Evolutionary conservation across 2,329 filamentous ascomycete species (phyloP).

Genomic region (Paraphoma sp.): DNA sequence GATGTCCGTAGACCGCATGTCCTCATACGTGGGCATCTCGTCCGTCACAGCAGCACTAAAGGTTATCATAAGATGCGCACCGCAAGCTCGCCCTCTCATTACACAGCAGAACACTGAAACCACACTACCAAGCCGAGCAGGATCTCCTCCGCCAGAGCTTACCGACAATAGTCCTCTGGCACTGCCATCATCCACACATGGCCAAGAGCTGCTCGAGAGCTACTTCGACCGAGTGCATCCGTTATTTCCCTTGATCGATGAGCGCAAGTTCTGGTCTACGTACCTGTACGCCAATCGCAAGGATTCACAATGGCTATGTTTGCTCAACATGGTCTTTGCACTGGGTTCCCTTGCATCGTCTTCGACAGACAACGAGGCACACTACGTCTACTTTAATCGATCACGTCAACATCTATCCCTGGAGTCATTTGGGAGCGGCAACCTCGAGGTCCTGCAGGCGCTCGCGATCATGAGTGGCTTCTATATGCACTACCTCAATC

Average conservation of each 20-base stretch:
- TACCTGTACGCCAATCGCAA: conserved; percentile 68
- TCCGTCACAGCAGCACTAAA: conserved; percentile 77
- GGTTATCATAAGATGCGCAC: conserved; percentile 68
- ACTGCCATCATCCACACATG: conserved; percentile 66
- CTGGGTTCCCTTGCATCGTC: conserved; percentile 75
- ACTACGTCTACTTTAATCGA: conserved; percentile 73
- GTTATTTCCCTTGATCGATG: conserved; percentile 76
- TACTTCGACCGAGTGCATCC: conserved; percentile 78
- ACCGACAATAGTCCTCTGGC: conserved; percentile 48
- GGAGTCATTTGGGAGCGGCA: conserved; percentile 72
- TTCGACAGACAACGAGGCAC: conserved; percentile 67
- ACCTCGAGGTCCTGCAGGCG: conserved; percentile 76
- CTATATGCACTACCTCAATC: conserved; percentile 80
- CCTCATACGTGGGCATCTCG: conserved; percentile 74
- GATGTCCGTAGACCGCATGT: conserved; percentile 64
- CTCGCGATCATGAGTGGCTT: conserved; percentile 75
- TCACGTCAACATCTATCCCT: conserved; percentile 71
- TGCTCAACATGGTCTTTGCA: conserved; percentile 79
- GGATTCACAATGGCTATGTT: conserved; percentile 73
- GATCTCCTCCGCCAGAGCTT: conserved; percentile 45
- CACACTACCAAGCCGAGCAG: conserved; percentile 43
- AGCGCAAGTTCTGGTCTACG: conserved; percentile 71
- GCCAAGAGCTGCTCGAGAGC: conserved; percentile 73
- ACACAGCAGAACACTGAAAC: conserved; percentile 51
- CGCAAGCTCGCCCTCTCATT: conserved; percentile 57